A percentile compares a stretch with the other conserved stretches of the same genome.
These are phyloP conservation scores for Penicillium sp. DNA, from an alignment of 2,329 filamentous ascomycete species.

Conservation along the genomic window DNA sequence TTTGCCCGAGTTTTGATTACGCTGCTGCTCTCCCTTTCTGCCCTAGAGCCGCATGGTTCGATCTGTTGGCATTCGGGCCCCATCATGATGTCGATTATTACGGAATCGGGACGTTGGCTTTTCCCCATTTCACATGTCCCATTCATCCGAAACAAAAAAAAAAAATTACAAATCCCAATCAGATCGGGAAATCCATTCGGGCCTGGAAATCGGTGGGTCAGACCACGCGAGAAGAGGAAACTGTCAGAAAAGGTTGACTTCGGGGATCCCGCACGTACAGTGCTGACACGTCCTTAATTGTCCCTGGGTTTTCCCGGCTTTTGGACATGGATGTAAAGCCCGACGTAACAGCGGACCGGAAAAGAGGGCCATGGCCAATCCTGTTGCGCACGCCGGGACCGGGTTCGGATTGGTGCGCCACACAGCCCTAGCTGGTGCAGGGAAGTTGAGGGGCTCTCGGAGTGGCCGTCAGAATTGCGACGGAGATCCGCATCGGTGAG, in stretches of 20 bases:
- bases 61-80: neutral
- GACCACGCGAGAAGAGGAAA: neutral
- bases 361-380: slow-evolving; percentile 1
- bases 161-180: too few species aligned
- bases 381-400: neutral
- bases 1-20: neutral
- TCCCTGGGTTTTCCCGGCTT: neutral
- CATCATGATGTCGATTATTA: neutral
- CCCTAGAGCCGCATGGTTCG: neutral
- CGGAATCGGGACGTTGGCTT: neutral
- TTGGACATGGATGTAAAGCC: neutral
- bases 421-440: slow-evolving; percentile 14
- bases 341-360: neutral
- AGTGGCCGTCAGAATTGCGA: slow-evolving; percentile 12
- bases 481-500: slow-evolving; percentile 12
- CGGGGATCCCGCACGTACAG: neutral
- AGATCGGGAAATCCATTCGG: neutral
- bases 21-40: neutral
- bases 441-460: slow-evolving; percentile 3
- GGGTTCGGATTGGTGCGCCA: neutral
- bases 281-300: neutral
- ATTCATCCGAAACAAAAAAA: neutral
- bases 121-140: neutral
- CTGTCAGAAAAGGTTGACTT: neutral
- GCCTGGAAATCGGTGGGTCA: neutral